Evolutionary conservation across 257 asterid genomes (phyloP).

Genomic region (Ballota nigra): DNA sequence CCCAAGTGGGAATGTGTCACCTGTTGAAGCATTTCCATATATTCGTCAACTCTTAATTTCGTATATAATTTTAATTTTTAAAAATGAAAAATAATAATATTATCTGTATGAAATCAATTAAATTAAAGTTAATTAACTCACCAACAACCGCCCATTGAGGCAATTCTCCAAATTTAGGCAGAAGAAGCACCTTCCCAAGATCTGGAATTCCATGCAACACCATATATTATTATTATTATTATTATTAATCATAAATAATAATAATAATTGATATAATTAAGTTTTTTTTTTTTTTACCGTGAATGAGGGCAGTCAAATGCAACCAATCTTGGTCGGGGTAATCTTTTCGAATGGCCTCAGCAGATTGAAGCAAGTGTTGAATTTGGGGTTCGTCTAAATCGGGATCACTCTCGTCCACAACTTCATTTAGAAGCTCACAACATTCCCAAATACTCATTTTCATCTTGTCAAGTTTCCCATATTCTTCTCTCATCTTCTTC

Average conservation of each 20-base stretch:
- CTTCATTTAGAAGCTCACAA: slow-evolving; percentile 40
- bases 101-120: neutral
- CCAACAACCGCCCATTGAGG: slow-evolving; percentile 66
- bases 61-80: neutral
- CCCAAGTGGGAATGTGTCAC: slow-evolving; percentile 54
- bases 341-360: slow-evolving; percentile 46
- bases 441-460: slow-evolving; percentile 60
- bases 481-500: slow-evolving; percentile 39
- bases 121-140: neutral
- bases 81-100: neutral
- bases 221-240: too few relatives aligned
- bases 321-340: slow-evolving; percentile 47
- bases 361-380: slow-evolving; percentile 44
- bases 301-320: slow-evolving; percentile 53
- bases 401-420: slow-evolving; percentile 52
- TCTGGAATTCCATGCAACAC: slow-evolving; percentile 26
- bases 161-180: slow-evolving; percentile 39
- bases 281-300: slow-evolving; percentile 24
- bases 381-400: slow-evolving; percentile 53
- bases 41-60: neutral
- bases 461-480: slow-evolving; percentile 28
- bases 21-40: neutral
- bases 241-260: too few relatives aligned
- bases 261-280: too few relatives aligned
- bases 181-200: slow-evolving; percentile 58